Conservation (phyloP, 225 moss, liverwort and hornwort species). For the Pleurozium schreberi region DNA sequence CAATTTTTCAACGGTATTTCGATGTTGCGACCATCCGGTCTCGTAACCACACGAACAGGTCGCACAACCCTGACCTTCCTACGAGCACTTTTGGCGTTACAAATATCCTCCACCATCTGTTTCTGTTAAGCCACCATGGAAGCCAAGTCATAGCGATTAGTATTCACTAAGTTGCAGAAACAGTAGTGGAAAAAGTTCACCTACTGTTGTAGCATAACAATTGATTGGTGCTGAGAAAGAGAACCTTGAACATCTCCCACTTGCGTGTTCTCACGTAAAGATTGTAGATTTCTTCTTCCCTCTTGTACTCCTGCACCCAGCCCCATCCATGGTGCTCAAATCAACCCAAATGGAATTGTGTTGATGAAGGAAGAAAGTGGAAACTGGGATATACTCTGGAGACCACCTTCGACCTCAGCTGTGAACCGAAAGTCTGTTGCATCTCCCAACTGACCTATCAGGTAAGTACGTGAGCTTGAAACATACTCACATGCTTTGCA, state of each 20-base stretch:
- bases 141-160: background rate
- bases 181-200: background rate
- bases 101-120: conserved; percentile 23
- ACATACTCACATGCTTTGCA: conserved; percentile 37
- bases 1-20: conserved; percentile 25
- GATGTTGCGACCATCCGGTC: conserved; percentile 11
- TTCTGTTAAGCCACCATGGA: background rate
- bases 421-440: background rate
- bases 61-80: background rate
- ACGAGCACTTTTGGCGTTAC: conserved; percentile 27
- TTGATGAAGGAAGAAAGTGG: background rate
- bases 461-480: background rate
- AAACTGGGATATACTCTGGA: background rate
- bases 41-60: conserved; percentile 14
- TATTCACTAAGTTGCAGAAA: background rate
- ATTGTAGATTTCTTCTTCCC: conserved; percentile 67
- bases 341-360: background rate
- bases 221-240: background rate
- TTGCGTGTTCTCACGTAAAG: conserved; percentile 55
- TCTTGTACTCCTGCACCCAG: conserved; percentile 59
- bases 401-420: background rate
- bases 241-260: conserved; percentile 82
- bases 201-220: background rate
- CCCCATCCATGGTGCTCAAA: background rate
- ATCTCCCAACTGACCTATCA: background rate